Evolutionary conservation across 192 early-diverging fungal genomes (phyloP).

Genomic region (Coemansia sp.): DNA sequence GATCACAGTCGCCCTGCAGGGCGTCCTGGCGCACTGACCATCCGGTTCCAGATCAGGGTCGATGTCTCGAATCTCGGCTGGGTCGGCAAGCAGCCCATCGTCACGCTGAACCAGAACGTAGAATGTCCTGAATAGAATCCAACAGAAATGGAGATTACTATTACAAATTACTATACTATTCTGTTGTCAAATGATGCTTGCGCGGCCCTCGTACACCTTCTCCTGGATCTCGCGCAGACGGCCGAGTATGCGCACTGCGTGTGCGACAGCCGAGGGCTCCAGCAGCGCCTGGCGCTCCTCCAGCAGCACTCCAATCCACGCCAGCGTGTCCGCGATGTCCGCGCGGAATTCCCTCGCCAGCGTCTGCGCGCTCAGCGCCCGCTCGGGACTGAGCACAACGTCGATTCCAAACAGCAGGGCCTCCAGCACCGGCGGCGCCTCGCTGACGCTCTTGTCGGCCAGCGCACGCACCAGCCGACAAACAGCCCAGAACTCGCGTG

Average conservation of each 20-base stretch:
- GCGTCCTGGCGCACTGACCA: conserved; percentile 26
- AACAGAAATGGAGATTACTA: not conserved
- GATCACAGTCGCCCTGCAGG: not conserved
- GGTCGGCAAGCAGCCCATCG: conserved; percentile 40
- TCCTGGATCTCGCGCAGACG: conserved; percentile 43
- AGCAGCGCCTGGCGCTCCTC: conserved; percentile 14
- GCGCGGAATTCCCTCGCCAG: conserved; percentile 41
- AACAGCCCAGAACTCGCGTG: conserved; percentile 48
- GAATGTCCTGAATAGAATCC: conserved; percentile 42
- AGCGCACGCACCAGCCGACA: conserved; percentile 25
- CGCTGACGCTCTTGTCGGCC: conserved; percentile 5
- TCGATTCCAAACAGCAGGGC: conserved; percentile 51
- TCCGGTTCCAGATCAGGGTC: conserved; percentile 46
- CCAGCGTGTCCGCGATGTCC: conserved; percentile 32
- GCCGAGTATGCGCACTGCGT: conserved; percentile 30
- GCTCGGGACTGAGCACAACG: conserved; percentile 34
- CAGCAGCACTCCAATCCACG: conserved; percentile 30
- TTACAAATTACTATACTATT: no score
- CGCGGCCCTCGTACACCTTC: conserved; percentile 21
- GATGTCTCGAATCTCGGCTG: conserved; percentile 38
- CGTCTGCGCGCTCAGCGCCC: conserved; percentile 35
- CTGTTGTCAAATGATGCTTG: conserved; percentile 23
- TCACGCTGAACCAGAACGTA: conserved; percentile 48
- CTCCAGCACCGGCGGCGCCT: conserved; percentile 39
- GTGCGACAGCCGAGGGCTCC: conserved; percentile 12